These are phyloP conservation scores for Theobroma grandiflorum DNA, from an alignment of 441 rosid species.

Conservation along the genomic window DNA sequence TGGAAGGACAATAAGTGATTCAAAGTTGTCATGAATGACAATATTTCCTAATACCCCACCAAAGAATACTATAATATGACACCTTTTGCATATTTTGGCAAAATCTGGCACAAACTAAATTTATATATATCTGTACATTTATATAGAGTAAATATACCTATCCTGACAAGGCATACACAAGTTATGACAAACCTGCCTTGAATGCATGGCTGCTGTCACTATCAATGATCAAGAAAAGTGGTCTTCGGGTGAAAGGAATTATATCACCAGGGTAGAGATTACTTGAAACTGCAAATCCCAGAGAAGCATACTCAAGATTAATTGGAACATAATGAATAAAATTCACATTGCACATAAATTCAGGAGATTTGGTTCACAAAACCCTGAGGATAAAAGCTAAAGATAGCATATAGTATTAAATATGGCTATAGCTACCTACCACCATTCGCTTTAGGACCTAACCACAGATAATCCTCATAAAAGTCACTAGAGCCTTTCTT, in stretches of 20 bases:
- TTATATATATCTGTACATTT: neutral
- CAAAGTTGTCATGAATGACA: neutral
- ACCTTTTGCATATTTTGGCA: neutral
- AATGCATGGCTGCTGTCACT: conserved; percentile 97
- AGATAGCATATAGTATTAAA: conserved; percentile 1
- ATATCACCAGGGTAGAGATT: conserved; percentile 89
- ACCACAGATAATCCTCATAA: conserved; percentile 62
- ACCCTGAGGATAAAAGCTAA: conserved; percentile 9
- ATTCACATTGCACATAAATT: neutral
- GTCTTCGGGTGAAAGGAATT: conserved; percentile 91
- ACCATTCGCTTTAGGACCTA: conserved; percentile 75
- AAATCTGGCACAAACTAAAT: neutral
- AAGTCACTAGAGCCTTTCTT: conserved; percentile 47
- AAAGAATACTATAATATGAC: neutral
- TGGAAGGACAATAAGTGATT: neutral
- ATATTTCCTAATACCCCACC: neutral
- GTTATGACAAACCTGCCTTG: conserved; percentile 99
- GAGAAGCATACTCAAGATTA: conserved; percentile 4
- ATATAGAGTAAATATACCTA: neutral
- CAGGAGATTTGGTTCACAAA: neutral
- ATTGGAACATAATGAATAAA: conserved; percentile 5
- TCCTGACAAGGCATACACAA: conserved; percentile 39
- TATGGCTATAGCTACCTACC: conserved; percentile 54
- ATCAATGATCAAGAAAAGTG: conserved; percentile 90
- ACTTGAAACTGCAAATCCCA: conserved; percentile 62